Evolutionary conservation across 441 rosid genomes (phyloP).

Genomic region (Adansonia madagascariensis): DNA sequence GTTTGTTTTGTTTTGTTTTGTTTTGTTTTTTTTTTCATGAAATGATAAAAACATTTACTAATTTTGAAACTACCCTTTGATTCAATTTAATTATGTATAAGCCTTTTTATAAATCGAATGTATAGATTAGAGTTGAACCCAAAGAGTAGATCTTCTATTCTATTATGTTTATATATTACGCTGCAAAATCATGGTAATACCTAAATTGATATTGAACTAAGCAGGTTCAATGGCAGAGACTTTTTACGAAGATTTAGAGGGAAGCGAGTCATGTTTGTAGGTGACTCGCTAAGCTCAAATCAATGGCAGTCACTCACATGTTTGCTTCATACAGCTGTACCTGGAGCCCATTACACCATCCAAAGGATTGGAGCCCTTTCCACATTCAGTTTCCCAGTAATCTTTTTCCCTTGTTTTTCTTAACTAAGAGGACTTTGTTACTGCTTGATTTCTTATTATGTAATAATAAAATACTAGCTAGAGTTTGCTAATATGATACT

Average conservation of each 20-base stretch:
- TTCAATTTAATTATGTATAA: background rate
- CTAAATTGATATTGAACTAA: background rate
- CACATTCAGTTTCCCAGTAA: conserved; percentile 50
- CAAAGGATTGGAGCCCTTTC: conserved; percentile 44
- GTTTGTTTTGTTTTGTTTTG: too few species aligned
- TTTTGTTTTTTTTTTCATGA: too few species aligned
- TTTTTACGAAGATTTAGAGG: conserved; percentile 39
- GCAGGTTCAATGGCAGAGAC: conserved; percentile 45
- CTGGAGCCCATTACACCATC: conserved; percentile 26
- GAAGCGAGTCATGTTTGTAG: conserved; percentile 59
- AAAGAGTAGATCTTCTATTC: too few species aligned
- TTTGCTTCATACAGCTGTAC: conserved; percentile 51
- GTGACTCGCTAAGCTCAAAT: conserved; percentile 60
- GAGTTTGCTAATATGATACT: background rate
- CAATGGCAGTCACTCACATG: conserved; percentile 68
- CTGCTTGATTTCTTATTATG: background rate
- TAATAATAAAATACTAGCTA: background rate
- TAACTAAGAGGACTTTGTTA: background rate
- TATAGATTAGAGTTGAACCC: too few species aligned
- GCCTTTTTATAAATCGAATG: background rate
- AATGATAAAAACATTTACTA: too few species aligned
- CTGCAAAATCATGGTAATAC: too few species aligned
- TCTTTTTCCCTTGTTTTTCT: background rate
- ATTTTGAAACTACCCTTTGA: background rate
- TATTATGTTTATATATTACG: too few species aligned